Conservation (phyloP, 768 basidiomycete species). For the Lactifluus volemus region DNA sequence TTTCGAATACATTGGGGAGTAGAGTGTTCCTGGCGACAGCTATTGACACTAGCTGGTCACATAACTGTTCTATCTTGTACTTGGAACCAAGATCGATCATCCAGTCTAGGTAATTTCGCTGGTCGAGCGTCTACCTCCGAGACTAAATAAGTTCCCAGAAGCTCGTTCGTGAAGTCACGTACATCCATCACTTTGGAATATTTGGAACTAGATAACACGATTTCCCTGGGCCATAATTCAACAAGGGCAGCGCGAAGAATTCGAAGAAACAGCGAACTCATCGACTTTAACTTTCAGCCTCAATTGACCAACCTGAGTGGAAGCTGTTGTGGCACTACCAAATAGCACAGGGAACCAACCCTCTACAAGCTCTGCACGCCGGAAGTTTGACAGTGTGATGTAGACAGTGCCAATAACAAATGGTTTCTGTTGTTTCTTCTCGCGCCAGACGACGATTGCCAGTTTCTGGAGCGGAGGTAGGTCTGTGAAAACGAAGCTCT, state of each 20-base stretch:
- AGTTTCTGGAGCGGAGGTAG: slow-evolving; percentile 71
- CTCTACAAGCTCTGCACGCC: slow-evolving; percentile 64
- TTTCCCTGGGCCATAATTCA: slow-evolving; percentile 44
- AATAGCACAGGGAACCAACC: slow-evolving; percentile 79
- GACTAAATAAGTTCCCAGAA: neutral
- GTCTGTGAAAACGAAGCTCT: slow-evolving; percentile 64
- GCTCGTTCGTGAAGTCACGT: slow-evolving; percentile 15
- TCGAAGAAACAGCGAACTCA: slow-evolving; percentile 45
- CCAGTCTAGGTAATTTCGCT: slow-evolving; percentile 66
- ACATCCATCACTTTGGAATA: slow-evolving; percentile 59
- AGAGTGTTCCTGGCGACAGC: slow-evolving; percentile 60
- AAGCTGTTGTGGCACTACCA: slow-evolving; percentile 36
- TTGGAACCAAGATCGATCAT: slow-evolving; percentile 61
- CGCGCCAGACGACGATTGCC: slow-evolving; percentile 59
- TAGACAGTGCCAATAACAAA: slow-evolving; percentile 48
- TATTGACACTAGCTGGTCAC: slow-evolving; percentile 54
- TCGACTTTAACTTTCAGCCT: slow-evolving; percentile 64
- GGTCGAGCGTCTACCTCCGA: slow-evolving; percentile 37
- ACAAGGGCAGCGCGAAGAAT: neutral
- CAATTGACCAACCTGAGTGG: slow-evolving; percentile 66
- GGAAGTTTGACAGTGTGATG: slow-evolving; percentile 62
- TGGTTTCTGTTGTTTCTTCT: slow-evolving; percentile 55
- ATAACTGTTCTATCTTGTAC: slow-evolving; percentile 55
- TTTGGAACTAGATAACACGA: slow-evolving; percentile 59
- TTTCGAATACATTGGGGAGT: slow-evolving; percentile 59